phyloP scores from a whole-genome alignment of 768 basidiomycete genomes.

The Candolleomyces eurysporus region DNA sequence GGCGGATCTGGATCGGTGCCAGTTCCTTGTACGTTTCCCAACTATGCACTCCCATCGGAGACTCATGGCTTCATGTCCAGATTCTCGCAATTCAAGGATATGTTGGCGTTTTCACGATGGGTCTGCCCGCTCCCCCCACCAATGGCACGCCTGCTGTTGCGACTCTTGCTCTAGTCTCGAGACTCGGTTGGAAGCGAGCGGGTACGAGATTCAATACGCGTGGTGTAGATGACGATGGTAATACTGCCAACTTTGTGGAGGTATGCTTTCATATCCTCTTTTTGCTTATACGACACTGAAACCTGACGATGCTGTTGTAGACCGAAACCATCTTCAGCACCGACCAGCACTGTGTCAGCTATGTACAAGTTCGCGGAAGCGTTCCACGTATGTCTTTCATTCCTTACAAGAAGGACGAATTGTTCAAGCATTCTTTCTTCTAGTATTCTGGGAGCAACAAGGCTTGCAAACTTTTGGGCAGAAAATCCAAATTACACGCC shows the following conservation, averaged over 20 bases:
- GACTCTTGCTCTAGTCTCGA: conserved; percentile 78
- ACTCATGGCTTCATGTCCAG: conserved; percentile 33
- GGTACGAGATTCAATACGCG: conserved; percentile 97
- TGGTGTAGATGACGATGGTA: conserved; percentile 93
- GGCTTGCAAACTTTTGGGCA: conserved; percentile 93
- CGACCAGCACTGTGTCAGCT: conserved; percentile 85
- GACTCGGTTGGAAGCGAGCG: conserved; percentile 92
- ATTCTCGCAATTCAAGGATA: conserved; percentile 93
- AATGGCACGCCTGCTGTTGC: conserved; percentile 71
- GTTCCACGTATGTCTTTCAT: conserved; percentile 74
- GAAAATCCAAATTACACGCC: conserved; percentile 91
- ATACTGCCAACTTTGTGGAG: conserved; percentile 97
- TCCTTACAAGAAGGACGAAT: conserved; percentile 14
- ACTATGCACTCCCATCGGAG: conserved; percentile 10
- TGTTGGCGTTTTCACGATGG: conserved; percentile 78
- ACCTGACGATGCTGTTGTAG: conserved; percentile 33
- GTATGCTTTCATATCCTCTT: conserved; percentile 34
- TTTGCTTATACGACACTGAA: conserved; percentile 13
- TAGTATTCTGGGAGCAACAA: conserved; percentile 99
- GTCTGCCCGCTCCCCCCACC: conserved; percentile 71
- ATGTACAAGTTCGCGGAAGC: conserved; percentile 91
- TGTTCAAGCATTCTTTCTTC: conserved; percentile 14
- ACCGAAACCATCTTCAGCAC: conserved; percentile 91
- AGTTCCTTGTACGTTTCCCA: conserved; percentile 68
- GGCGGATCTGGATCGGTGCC: conserved; percentile 74